Base-by-base conservation (phyloP, 768 basidiomycete species). In the Phaeotremella fagi region DNA sequence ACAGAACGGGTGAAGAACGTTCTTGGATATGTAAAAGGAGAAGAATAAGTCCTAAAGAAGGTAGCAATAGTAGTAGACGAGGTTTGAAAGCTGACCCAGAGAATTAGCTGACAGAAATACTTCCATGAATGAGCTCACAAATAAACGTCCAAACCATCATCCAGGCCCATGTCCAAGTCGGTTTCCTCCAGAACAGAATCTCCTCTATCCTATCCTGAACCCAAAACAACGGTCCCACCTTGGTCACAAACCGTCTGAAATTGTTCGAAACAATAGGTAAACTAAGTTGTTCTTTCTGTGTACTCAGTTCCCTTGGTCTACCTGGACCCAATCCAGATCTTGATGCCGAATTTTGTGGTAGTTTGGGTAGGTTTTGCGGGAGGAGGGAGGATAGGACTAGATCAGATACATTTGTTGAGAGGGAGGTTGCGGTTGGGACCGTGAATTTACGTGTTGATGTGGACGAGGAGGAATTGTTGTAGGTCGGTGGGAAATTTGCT, bases 201-300 rank as follows among this genome's bases (percentile, higher is more conserved):
- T 92, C 90, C 71, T 94, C 90, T 14, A 88, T 66, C 1, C 90
- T 76, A 68, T 95, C 90, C 74, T 88, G 88, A 18, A 92, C 59
- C 90, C 90, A 94, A 64, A 92, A 94, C 5, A 90, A 75, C 0
- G 87, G 85, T 0, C 88, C 87, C 3, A 83, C 78, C 60, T 80
- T 83, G 4, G 82, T 80, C 3, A 91, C 81, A 54, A 94, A 92
- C 22, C 88, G 78, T 57, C 84, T 81, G 66, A 91, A 91, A 68
- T 90, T 89, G 59, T 79, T 81, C 1, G 86, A 84, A 59, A 84
- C 85, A 24, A 84, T 83, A 0, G 83, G 86, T 3, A 94, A 76
- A 1, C 87, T 88, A 3, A 94, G 79, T 0, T 87, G 82, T 35
- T 75, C 72, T 44, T 66, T 45, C 49, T 72, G 70, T 3, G 64